These are phyloP conservation scores for Aspergillus wentii DNA, from an alignment of 495 filamentous ascomycete genomes.

Conservation along the genomic window DNA sequence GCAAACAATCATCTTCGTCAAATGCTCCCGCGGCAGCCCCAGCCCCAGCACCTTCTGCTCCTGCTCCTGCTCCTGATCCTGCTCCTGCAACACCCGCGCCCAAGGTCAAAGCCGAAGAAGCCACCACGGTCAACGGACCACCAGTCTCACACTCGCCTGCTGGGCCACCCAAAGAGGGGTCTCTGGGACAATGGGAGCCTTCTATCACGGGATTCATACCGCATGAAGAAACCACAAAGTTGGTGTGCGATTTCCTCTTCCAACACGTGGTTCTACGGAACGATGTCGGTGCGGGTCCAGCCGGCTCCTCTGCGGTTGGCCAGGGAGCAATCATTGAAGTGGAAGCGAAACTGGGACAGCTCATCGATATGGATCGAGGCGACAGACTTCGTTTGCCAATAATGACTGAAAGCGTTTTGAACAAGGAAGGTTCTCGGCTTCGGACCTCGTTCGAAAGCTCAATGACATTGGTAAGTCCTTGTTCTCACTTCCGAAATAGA, in stretches of 20 bases:
- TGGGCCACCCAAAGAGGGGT: slow-evolving; percentile 17
- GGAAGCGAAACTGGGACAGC: slow-evolving; percentile 81
- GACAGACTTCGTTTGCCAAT: slow-evolving; percentile 63
- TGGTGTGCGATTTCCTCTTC: slow-evolving; percentile 72
- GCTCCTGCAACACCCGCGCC: too few relatives aligned
- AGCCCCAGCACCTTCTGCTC: slow-evolving; percentile 14
- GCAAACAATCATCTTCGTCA: slow-evolving; percentile 20
- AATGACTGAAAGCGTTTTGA: slow-evolving; percentile 60
- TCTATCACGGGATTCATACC: slow-evolving; percentile 63
- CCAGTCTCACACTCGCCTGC: slow-evolving; percentile 6
- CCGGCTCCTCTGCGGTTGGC: slow-evolving; percentile 42
- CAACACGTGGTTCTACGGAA: slow-evolving; percentile 56
- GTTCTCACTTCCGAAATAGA: too few relatives aligned
- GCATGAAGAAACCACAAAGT: slow-evolving; percentile 59
- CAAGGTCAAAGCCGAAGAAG: too few relatives aligned
- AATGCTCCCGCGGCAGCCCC: slow-evolving; percentile 14
- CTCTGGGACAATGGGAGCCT: slow-evolving; percentile 66
- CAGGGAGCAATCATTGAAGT: slow-evolving; percentile 78
- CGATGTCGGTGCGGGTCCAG: slow-evolving; percentile 41
- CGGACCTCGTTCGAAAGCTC: slow-evolving; percentile 65
- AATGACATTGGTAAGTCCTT: slow-evolving; percentile 71
- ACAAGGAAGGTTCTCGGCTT: slow-evolving; percentile 40
- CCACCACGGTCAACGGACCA: slow-evolving; percentile 3
- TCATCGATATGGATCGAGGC: slow-evolving; percentile 66
- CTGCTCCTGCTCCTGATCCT: slow-evolving; percentile 9